These are phyloP conservation scores for Furcasterigmium sp. DNA, from an alignment of 2,329 filamentous ascomycete species.

Conservation along the genomic window DNA sequence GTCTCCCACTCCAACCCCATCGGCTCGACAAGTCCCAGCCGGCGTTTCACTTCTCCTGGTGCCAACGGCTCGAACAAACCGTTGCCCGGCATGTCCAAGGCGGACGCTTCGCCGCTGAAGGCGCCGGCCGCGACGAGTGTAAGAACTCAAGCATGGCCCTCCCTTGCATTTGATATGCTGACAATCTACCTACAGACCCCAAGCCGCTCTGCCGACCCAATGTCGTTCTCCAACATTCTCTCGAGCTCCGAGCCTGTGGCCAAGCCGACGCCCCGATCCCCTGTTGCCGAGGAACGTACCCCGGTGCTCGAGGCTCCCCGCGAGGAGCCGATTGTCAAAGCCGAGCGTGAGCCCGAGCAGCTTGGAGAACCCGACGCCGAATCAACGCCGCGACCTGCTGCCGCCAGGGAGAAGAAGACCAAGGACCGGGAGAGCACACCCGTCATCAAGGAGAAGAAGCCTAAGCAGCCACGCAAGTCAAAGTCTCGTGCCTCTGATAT, in stretches of 20 bases:
- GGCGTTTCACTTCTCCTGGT: background rate
- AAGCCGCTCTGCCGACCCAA: slow-evolving; percentile 73
- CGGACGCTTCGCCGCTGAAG: slow-evolving; percentile 35
- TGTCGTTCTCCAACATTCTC: slow-evolving; percentile 95
- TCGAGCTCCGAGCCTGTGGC: slow-evolving; percentile 68
- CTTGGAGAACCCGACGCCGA: slow-evolving; percentile 10
- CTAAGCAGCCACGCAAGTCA: slow-evolving; percentile 28
- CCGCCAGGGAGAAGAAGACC: slow-evolving; percentile 7
- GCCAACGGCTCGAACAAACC: slow-evolving; percentile 31
- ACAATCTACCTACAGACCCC: slow-evolving; percentile 5
- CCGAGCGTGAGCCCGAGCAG: slow-evolving; percentile 20
- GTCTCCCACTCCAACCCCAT: slow-evolving; percentile 40
- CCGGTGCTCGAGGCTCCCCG: slow-evolving; percentile 9
- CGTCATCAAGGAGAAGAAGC: slow-evolving; percentile 15
- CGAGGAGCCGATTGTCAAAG: slow-evolving; percentile 23
- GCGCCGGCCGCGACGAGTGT: slow-evolving; percentile 30
- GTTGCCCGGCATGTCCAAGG: slow-evolving; percentile 28
- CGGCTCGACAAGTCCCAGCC: background rate
- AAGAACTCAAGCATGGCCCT: slow-evolving; percentile 15
- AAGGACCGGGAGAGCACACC: slow-evolving; percentile 11
- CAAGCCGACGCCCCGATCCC: slow-evolving; percentile 30
- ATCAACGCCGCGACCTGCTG: slow-evolving; percentile 1
- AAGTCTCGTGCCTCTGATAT: slow-evolving; percentile 48
- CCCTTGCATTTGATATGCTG: too few relatives aligned
- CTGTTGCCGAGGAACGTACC: slow-evolving; percentile 23